Conservation (phyloP, 139 green algal species). For the Haematococcus lacustris region DNA sequence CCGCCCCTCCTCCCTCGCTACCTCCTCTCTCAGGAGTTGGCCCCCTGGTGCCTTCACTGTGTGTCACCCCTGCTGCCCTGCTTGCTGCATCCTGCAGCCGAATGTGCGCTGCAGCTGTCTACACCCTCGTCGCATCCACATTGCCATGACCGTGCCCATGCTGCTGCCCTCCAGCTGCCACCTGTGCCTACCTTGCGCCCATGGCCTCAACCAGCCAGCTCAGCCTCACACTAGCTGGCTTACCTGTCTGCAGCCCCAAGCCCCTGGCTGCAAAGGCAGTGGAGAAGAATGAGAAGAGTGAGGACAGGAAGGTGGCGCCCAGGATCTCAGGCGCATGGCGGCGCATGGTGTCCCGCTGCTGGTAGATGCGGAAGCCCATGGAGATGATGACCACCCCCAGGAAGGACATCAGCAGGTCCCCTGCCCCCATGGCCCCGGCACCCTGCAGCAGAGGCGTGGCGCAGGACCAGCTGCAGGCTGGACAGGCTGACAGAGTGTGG, state of each 20-base stretch:
- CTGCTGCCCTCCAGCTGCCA: not conserved
- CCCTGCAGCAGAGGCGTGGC: constrained; percentile 42
- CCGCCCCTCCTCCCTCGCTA: too few species aligned
- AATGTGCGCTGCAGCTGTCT: not conserved
- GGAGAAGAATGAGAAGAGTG: constrained; percentile 67
- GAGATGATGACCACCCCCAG: constrained; percentile 80
- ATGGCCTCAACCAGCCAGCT: not conserved
- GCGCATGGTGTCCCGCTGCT: constrained; percentile 65
- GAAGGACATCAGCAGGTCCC: constrained; percentile 78
- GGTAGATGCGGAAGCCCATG: constrained; percentile 74
- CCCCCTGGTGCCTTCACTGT: too few species aligned
- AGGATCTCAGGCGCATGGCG: constrained; percentile 80
- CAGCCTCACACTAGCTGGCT: not conserved
- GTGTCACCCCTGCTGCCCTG: too few species aligned
- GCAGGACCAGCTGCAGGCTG: too few species aligned
- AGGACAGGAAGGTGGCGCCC: constrained; percentile 49
- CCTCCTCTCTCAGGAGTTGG: too few species aligned
- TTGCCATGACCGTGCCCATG: not conserved
- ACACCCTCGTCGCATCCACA: not conserved
- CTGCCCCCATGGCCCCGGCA: constrained; percentile 48
- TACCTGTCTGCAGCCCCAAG: constrained; percentile 47
- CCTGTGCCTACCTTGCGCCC: not conserved
- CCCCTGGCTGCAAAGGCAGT: constrained; percentile 56
- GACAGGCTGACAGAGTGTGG: too few species aligned
- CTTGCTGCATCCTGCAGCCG: too few species aligned